phyloP scores from a whole-genome alignment of 441 rosid genomes.

The Erodium trifolium region DNA sequence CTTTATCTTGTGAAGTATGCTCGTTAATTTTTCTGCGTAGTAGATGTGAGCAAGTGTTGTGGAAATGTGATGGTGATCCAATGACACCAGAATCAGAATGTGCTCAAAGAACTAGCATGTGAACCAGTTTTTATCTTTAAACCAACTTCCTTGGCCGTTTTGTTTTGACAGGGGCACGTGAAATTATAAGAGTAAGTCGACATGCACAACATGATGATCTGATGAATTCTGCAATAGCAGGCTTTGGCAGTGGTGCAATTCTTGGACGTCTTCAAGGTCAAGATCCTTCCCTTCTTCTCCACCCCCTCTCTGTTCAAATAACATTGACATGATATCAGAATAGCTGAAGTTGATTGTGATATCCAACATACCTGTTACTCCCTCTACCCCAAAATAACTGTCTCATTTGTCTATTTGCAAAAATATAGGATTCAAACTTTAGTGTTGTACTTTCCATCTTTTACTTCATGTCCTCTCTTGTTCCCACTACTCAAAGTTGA shows the following conservation, averaged over 20 bases:
- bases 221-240: constrained; percentile 65
- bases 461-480: no score
- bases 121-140: neutral
- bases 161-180: constrained; percentile 59
- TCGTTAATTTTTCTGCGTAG: neutral
- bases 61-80: neutral
- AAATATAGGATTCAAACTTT: no score
- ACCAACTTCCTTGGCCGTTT: constrained; percentile 14
- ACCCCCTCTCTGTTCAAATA: neutral
- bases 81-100: neutral
- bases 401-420: no score
- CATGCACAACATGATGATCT: constrained; percentile 64
- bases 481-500: no score
- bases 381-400: no score
- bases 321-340: no score
- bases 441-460: no score
- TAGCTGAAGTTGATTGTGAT: no score
- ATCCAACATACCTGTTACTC: no score
- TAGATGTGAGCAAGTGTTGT: neutral
- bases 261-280: constrained; percentile 85
- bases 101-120: neutral
- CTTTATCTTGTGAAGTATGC: neutral
- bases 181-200: constrained; percentile 60
- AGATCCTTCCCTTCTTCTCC: constrained; percentile 2
- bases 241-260: constrained; percentile 71